These are phyloP conservation scores for Cephaloascus albidus DNA, from an alignment of 805 yeast species.

Conservation along the genomic window DNA sequence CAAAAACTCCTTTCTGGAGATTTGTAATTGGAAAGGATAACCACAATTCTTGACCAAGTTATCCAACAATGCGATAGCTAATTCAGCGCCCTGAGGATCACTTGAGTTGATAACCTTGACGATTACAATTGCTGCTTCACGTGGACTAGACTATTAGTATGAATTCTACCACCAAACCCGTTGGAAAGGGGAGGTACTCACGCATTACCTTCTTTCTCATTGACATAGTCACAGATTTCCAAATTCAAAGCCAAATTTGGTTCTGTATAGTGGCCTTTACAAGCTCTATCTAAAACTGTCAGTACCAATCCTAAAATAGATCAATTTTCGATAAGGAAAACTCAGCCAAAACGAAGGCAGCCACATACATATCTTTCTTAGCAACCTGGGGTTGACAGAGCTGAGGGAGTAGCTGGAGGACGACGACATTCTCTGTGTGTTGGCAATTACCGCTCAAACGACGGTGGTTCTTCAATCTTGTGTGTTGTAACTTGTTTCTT, in stretches of 20 bases:
- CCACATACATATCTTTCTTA: conserved; percentile 32
- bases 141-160: conserved; percentile 33
- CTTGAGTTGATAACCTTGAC: conserved; percentile 75
- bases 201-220: conserved; percentile 82
- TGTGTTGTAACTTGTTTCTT: no score
- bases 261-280: conserved; percentile 71
- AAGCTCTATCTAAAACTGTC: conserved; percentile 55
- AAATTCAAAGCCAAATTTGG: conserved; percentile 84
- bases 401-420: conserved; percentile 26
- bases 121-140: conserved; percentile 86
- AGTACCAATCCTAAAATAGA: no score
- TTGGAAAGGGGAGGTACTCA: no score
- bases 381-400: conserved; percentile 34
- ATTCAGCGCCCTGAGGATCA: conserved; percentile 74
- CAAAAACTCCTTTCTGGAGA: conserved; percentile 87
- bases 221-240: conserved; percentile 89
- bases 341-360: background rate
- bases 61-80: conserved; percentile 79
- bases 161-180: no score
- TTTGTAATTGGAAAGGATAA: conserved; percentile 91
- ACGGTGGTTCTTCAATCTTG: no score
- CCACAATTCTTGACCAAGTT: conserved; percentile 96
- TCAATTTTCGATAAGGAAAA: no score
- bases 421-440: conserved; percentile 4
- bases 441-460: no score